Conservation (phyloP, 805 yeast species). For the Cyberlindnera samutprakarnensis region DNA sequence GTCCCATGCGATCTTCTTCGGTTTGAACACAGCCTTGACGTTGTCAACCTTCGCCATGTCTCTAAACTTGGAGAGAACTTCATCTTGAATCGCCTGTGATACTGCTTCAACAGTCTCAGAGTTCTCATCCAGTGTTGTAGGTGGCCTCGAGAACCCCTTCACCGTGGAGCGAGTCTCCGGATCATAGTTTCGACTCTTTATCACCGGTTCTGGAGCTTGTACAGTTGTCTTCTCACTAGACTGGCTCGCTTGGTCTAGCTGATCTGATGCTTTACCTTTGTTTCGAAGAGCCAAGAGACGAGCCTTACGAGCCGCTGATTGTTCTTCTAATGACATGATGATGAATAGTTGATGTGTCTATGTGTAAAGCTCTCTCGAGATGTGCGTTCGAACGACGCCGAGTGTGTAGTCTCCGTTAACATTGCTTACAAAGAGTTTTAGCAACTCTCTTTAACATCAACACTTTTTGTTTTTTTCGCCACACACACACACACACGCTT, state of each 20-base stretch:
- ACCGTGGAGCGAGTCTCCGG: constrained; percentile 8
- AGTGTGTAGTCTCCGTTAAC: too few species aligned
- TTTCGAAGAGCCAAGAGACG: constrained; percentile 20
- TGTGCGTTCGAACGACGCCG: too few species aligned
- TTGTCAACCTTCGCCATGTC: constrained; percentile 6
- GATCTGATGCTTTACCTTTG: constrained; percentile 10
- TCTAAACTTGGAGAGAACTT: constrained; percentile 19
- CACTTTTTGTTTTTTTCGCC: background rate
- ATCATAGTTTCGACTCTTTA: constrained; percentile 19
- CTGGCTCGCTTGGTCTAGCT: too few species aligned
- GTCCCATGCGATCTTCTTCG: constrained; percentile 25
- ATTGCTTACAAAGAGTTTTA: background rate
- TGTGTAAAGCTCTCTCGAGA: too few species aligned
- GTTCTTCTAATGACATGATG: constrained; percentile 18
- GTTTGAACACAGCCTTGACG: constrained; percentile 4
- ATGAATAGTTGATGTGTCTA: background rate
- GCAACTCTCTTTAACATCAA: background rate
- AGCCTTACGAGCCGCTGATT: constrained; percentile 24
- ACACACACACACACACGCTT: background rate
- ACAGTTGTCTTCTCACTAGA: too few species aligned
- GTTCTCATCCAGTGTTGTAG: constrained; percentile 20
- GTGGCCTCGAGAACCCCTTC: constrained; percentile 15
- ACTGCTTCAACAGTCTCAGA: constrained; percentile 31
- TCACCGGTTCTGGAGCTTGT: constrained; percentile 1
- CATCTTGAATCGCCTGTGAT: constrained; percentile 22